These are phyloP conservation scores for Citrullus mucosospermus DNA, from an alignment of 306 rosid genomes.

Conservation along the genomic window DNA sequence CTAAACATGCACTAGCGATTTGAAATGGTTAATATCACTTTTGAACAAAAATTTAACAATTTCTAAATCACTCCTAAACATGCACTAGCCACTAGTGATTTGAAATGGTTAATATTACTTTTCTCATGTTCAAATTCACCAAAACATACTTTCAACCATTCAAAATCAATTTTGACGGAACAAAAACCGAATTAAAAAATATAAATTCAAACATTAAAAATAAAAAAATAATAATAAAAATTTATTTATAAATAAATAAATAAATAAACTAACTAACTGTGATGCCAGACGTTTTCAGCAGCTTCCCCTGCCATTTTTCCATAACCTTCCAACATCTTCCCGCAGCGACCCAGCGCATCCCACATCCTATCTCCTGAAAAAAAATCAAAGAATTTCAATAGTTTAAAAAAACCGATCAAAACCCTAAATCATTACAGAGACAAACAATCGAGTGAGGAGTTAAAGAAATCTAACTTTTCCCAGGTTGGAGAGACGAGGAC, in stretches of 20 bases:
- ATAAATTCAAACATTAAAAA: not conserved
- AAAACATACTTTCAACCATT: too few species aligned
- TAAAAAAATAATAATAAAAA: too few species aligned
- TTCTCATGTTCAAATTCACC: too few species aligned
- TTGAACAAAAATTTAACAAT: too few species aligned
- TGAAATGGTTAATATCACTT: too few species aligned
- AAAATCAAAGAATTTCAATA: not conserved
- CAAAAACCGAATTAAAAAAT: too few species aligned
- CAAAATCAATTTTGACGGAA: too few species aligned
- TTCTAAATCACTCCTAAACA: too few species aligned
- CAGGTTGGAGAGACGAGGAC: not conserved
- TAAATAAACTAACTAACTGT: constrained; percentile 41
- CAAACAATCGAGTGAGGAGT: not conserved
- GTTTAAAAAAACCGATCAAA: not conserved
- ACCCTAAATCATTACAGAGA: not conserved
- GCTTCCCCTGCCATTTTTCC: constrained; percentile 45
- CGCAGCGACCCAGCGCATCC: constrained; percentile 26
- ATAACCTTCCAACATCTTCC: constrained; percentile 41
- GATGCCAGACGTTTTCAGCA: constrained; percentile 52
- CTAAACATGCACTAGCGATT: too few species aligned
- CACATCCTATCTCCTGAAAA: constrained; percentile 11
- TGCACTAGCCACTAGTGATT: too few species aligned
- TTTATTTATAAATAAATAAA: not conserved
- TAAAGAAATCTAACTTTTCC: not conserved
- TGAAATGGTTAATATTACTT: too few species aligned